Percentiles rank a stretch among this genome's conserved stretches.
Evolutionary conservation across 495 filamentous ascomycete species (phyloP).

Genomic region (Xylaria flabelliformis): DNA sequence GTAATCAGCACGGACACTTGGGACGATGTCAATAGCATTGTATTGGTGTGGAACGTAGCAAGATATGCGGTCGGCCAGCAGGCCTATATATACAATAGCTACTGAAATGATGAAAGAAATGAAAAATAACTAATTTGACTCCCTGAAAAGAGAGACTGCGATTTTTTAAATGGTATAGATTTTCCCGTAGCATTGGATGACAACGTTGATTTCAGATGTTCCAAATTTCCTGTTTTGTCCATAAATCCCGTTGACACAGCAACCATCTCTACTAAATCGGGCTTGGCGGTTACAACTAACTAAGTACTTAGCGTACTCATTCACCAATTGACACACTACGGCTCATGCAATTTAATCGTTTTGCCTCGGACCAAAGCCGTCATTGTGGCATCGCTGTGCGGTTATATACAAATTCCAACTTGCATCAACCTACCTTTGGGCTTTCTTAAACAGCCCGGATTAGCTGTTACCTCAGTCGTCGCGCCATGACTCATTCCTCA

Average conservation of each 20-base stretch:
- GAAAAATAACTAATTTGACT: not conserved
- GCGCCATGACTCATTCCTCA: too few relatives aligned
- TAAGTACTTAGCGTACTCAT: too few relatives aligned
- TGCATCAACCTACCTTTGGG: too few relatives aligned
- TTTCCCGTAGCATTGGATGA: constrained; percentile 2
- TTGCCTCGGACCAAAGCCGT: too few relatives aligned
- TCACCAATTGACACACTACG: not conserved
- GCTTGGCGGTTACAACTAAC: constrained; percentile 17
- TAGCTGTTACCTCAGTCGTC: too few relatives aligned
- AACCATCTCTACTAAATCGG: not conserved
- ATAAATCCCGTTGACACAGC: constrained; percentile 1
- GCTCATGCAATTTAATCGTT: not conserved
- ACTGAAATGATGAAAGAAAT: not conserved
- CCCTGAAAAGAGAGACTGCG: not conserved
- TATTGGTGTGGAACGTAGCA: not conserved
- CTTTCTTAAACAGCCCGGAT: too few relatives aligned
- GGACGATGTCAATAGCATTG: constrained; percentile 58
- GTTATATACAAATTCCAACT: too few relatives aligned
- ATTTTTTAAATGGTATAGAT: not conserved
- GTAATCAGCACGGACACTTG: constrained; percentile 60
- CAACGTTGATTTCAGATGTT: not conserved
- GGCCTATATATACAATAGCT: constrained; percentile 23
- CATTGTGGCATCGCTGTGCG: too few relatives aligned
- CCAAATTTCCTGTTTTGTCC: constrained; percentile 8
- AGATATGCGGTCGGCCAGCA: constrained; percentile 19